A percentile compares a stretch with the other conserved stretches of the same genome.
phyloP scores from a whole-genome alignment of 345 rosid genomes.

The Cardamine occulta region DNA sequence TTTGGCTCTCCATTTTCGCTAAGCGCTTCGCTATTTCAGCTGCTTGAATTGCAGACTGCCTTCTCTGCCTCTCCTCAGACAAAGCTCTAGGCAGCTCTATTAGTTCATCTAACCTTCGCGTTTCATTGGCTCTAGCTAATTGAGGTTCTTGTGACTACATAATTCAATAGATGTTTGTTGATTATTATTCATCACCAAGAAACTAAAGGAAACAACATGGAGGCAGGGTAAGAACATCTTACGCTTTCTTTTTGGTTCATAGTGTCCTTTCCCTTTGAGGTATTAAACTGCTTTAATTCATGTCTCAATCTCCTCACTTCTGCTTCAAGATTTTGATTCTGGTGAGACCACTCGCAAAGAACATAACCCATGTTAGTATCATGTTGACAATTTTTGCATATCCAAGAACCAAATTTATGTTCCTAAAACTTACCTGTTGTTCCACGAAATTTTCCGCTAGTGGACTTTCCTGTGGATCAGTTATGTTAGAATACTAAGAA shows the following conservation, averaged over 20 bases:
- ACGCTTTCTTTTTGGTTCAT: slow-evolving; percentile 49
- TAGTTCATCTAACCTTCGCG: slow-evolving; percentile 43
- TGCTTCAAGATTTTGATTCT: slow-evolving; percentile 49
- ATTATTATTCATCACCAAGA: slow-evolving; percentile 15
- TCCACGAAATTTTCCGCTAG: slow-evolving; percentile 9
- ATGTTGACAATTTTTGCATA: slow-evolving; percentile 17
- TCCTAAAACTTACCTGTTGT: slow-evolving; percentile 31
- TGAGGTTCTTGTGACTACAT: slow-evolving; percentile 48
- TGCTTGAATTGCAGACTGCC: slow-evolving; percentile 51
- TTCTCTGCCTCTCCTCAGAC: slow-evolving; percentile 49
- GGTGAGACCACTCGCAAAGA: slow-evolving; percentile 9
- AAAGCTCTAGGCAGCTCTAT: slow-evolving; percentile 48
- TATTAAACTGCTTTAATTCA: slow-evolving; percentile 57
- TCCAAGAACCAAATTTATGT: slow-evolving; percentile 4
- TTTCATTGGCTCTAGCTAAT: slow-evolving; percentile 38
- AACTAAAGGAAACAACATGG: slow-evolving; percentile 15
- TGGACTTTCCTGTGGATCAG: slow-evolving; percentile 37
- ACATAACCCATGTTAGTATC: slow-evolving; percentile 16
- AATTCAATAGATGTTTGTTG: neutral
- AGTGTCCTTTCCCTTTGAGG: slow-evolving; percentile 48
- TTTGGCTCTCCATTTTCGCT: slow-evolving; percentile 53
- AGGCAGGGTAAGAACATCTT: slow-evolving; percentile 36
- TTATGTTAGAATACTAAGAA: slow-evolving; percentile 34
- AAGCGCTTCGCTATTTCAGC: slow-evolving; percentile 44
- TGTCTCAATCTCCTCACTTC: slow-evolving; percentile 58